Percentiles rank a stretch among this genome's conserved stretches.
These are phyloP conservation scores for Microascus cirrosus DNA, from an alignment of 2,329 filamentous ascomycete species.

Conservation along the genomic window DNA sequence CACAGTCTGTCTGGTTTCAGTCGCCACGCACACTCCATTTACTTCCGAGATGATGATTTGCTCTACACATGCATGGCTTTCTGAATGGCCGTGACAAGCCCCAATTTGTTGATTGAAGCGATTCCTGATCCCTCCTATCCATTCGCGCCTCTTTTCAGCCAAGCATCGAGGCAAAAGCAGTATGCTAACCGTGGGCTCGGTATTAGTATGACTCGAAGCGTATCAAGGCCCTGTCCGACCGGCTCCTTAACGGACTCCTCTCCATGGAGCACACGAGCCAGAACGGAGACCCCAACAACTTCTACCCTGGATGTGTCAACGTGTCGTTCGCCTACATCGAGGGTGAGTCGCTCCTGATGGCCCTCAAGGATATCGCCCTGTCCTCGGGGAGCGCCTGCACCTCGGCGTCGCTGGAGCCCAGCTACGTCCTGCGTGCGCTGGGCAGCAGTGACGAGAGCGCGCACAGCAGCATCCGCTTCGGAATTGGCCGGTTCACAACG, in stretches of 20 bases:
- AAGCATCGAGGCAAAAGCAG: background rate
- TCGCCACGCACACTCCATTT: constrained; percentile 8
- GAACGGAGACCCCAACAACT: constrained; percentile 72
- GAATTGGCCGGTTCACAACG: constrained; percentile 93
- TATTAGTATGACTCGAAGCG: constrained; percentile 84
- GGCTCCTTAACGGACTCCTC: constrained; percentile 71
- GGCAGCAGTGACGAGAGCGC: constrained; percentile 96
- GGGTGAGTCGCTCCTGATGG: constrained; percentile 96
- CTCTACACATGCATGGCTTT: constrained; percentile 80
- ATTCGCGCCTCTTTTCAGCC: background rate
- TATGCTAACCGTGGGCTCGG: constrained; percentile 10
- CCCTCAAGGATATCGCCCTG: constrained; percentile 91
- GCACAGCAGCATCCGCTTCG: constrained; percentile 95
- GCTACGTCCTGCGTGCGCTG: constrained; percentile 86
- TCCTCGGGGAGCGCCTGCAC: constrained; percentile 97
- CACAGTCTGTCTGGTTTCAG: constrained; percentile 13
- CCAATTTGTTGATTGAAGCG: constrained; percentile 53
- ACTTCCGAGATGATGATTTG: constrained; percentile 57
- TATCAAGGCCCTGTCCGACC: constrained; percentile 72
- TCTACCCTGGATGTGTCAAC: constrained; percentile 96
- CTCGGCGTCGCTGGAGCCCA: constrained; percentile 90
- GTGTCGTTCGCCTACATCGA: constrained; percentile 98
- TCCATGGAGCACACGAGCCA: constrained; percentile 84
- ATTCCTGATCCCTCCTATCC: constrained; percentile 40
- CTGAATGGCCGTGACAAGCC: constrained; percentile 61